Conservation (phyloP, 1,284 basidiomycete species). For the Ustilago sp. region DNA sequence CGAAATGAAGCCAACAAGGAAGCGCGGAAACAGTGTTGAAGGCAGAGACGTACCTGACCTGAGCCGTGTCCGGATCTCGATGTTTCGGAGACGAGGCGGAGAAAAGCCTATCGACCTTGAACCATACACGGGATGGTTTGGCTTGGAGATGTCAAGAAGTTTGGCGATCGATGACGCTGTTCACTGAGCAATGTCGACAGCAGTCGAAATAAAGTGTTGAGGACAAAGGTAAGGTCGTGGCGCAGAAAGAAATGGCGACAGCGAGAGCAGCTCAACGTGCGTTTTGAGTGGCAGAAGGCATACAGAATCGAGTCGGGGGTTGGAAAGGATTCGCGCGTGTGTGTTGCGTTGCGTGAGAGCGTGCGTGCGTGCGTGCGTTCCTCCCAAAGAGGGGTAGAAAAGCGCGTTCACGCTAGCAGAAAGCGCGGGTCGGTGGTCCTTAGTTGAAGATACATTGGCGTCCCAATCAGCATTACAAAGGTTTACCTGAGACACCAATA, state of each 20-base stretch:
- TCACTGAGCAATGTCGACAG: not conserved
- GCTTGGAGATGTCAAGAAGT: not conserved
- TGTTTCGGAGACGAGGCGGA: not conserved
- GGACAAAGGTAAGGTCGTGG: not conserved
- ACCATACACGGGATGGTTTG: not conserved
- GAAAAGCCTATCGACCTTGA: not conserved
- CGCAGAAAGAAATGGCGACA: not conserved
- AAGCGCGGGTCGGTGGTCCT: not conserved
- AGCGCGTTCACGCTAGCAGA: not conserved
- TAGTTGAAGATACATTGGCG: no score
- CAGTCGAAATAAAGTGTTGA: not conserved
- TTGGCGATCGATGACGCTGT: not conserved
- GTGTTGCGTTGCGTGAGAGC: constrained; percentile 2
- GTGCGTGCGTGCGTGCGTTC: constrained; percentile 5
- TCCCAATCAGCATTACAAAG: no score
- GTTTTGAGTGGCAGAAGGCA: constrained; percentile 4
- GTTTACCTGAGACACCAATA: no score
- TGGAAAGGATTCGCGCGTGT: constrained; percentile 5
- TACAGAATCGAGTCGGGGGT: not conserved
- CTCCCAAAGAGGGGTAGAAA: not conserved
- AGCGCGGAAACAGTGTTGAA: not conserved
- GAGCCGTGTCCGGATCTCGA: not conserved
- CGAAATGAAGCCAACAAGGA: not conserved
- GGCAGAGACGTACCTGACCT: constrained; percentile 1
- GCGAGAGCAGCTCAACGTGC: constrained; percentile 1